Evolutionary conservation across 2,329 filamentous ascomycete species (phyloP), one percentile per base, ranked within the genome.

Genomic region (Fusarium sp.): DNA sequence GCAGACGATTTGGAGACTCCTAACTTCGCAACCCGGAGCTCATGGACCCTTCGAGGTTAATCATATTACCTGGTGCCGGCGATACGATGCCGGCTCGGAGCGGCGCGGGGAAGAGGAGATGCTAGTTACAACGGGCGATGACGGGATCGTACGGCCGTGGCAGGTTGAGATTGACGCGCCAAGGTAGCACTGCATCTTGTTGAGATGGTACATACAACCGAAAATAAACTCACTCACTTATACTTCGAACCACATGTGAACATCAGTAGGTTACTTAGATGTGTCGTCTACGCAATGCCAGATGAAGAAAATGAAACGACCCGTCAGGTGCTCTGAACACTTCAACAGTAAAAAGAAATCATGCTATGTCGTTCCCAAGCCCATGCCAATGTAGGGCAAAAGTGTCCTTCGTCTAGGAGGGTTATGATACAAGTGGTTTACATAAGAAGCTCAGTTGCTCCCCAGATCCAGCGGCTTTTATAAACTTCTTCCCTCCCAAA

Each of bases 11-110:
- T 98, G 96, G 96, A 85, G 86, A 12, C 82, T 95, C 7, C 78
- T 97, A 22, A 89, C 90, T 1, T 88, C 89, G n/a, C 79, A 93
- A 3, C 86, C 91, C 53, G 91, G 91, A 38, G 93, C 92, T 5
- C 96, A 99, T 80, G 95, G 94, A 2, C 93, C 97, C 6, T 98
- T 95, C 79, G 96, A 99, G 83, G 88, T 98, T 72, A 99, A 99
- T 78, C 95, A 98, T 81, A 88, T 96, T 54, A 91, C 90, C 5
- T 99, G 96, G 96, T 95, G 94, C 73, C 89, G 88, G 75, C 87
- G 95, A 64, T 92, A 90, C 64, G 95, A 97, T 80, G 86, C 86
- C 55, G 91, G 85, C 2, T 82, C 83, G 3, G 87, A 87, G 79
- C 86, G 83, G 70, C 86, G 82, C 60, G 86, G 86, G 7, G 81